Base-by-base conservation (phyloP, 306 rosid genomes). In the Prunus mira region DNA sequence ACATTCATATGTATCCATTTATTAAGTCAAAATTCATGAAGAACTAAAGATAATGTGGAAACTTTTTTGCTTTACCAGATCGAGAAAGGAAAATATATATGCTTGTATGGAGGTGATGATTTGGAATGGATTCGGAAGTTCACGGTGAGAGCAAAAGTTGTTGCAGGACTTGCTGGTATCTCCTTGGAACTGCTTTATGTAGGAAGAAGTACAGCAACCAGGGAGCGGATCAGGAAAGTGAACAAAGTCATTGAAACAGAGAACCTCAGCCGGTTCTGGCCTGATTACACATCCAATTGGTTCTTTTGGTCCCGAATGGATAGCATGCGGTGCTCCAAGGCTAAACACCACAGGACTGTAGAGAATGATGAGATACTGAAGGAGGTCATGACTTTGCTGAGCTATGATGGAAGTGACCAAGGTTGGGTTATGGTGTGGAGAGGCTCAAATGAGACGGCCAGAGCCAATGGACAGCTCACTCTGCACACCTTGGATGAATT, bases 241-340 rank as follows among this genome's bases (percentile, higher is more conserved):
- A 89, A 81, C 27, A 58, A 12, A 3, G 57, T 68, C 2, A 89
- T 90, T 17, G 5, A 6, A 11, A 7, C 57, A 0, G 88, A 77
- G 57, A 76, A 81, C 12, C 89, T 86, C 56, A 92, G 97, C 56
- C 84, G 78, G 58, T 75, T 10, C 69, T 90, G 88, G 88, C 76
- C 89, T 3, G 81, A 89, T 2, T 79, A 72, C 38, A 80, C 90
- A 6, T 75, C 85, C 19, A 81, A 82, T 14, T 94, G 95, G 95
- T 94, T 90, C 91, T 92, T 94, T 72, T 94, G 97, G 98, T 79
- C 93, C 52, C 19, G 96, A 57, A 41, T 94, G 1, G 97, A 92
- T 67, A 90, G 96, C 89, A 94, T 94, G 97, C 32, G 91, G 62
- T 88, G 83, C 88, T 94, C 97, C 1, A 92, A 86, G 72, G 24